A percentile compares a stretch with the other conserved stretches of the same genome.
Evolutionary conservation across 169 alveolate genomes (phyloP).

Genomic region (Hepatocystis sp.): DNA sequence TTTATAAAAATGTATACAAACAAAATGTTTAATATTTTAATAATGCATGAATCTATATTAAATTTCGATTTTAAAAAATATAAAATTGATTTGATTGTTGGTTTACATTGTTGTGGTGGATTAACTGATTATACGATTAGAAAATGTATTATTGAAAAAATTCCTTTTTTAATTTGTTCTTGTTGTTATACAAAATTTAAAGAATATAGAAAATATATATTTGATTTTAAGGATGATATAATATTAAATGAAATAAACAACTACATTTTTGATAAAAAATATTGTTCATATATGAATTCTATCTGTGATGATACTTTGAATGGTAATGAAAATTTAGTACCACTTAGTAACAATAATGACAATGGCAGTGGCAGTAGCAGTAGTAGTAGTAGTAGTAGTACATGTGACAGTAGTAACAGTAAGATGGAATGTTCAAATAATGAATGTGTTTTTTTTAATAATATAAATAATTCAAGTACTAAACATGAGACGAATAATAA

Average conservation of each 20-base stretch:
- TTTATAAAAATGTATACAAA: constrained; percentile 56
- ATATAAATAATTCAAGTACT: too few species aligned
- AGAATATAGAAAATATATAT: constrained; percentile 52
- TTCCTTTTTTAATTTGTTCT: constrained; percentile 59
- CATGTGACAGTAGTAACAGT: too few species aligned
- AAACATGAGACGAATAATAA: too few species aligned
- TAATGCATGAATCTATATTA: constrained; percentile 69
- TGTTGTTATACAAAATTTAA: constrained; percentile 68
- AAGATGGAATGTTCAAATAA: too few species aligned
- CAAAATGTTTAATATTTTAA: constrained; percentile 33
- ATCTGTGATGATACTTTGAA: constrained; percentile 1
- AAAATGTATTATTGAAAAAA: constrained; percentile 48
- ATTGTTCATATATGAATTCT: constrained; percentile 4
- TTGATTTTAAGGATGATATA: constrained; percentile 53
- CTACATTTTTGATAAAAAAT: constrained; percentile 32
- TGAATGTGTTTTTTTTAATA: too few species aligned
- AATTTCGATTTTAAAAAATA: constrained; percentile 64
- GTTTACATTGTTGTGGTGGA: constrained; percentile 73
- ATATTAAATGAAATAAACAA: constrained; percentile 37
- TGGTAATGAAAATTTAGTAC: background rate
- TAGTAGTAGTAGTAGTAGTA: too few species aligned
- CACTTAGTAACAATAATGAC: background rate
- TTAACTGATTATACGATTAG: constrained; percentile 54
- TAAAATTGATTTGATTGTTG: constrained; percentile 59
- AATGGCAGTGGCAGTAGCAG: too few species aligned